Evolutionary conservation across 1,139 yeast genomes (phyloP), one percentile per base, ranked within the genome.

Genomic region (Blastobotrys niveus): DNA sequence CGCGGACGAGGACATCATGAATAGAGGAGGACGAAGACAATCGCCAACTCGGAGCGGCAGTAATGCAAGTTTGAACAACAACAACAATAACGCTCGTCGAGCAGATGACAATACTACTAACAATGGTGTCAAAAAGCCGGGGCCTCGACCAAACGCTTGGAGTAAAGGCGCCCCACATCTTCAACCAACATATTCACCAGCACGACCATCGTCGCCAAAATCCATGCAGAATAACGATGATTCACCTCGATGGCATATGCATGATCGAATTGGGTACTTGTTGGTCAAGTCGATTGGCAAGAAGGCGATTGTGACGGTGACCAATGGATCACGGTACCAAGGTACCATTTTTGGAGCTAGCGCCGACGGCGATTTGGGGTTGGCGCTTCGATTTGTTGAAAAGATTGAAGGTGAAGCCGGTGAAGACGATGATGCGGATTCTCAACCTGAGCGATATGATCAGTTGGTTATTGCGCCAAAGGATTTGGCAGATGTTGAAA

Each of bases 401-500:
- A 63, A 73, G 52, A 55, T 70, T 37, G 62, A 63, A 8, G 52
- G 62, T 12, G 67, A 65, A 7, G 62, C 68, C 12, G 71, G 70
- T 19, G 64, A 62, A 7, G 65, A 61, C 21, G 61, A 53, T n/a
- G 62, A 62, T 39, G 68, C 62, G 20, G 62, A 66, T 38, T 40
- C 56, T n/a, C 65, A 63, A 12, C 65, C 64, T 12, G 58, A 54
- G n/a, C 38, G 70, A 20, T 72, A 74, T 7, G 74, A 73, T 19
- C 71, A 71, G 34, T 59, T 82, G 52, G 65, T 79, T 33, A 70
- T 82, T 50, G 67, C 70, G 48, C 73, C 79, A 9, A 75, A 76
- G 46, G 89, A 84, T 52, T 71, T 85, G 52, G 73, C 80, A 48
- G 87, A 80, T 60, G 59, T 84, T 45, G 80, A 74, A 52, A 64